A percentile compares a stretch with the other conserved stretches of the same genome.
These are phyloP conservation scores for Pyronema omphalodes DNA, from an alignment of 495 filamentous ascomycete genomes.

Conservation along the genomic window DNA sequence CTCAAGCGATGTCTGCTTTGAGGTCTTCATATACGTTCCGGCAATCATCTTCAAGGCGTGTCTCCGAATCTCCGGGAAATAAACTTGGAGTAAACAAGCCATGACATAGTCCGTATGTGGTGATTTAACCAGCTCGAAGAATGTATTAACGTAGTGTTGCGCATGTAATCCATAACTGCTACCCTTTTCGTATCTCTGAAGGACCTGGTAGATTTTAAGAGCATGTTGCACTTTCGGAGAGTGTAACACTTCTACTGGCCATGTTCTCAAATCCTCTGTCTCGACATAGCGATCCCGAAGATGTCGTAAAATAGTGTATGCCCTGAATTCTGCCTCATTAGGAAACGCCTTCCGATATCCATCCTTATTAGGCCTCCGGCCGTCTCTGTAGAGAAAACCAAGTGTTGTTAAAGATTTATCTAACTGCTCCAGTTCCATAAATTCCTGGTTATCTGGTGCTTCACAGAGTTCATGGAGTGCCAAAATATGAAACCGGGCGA, in stretches of 20 bases:
- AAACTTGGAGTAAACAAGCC: constrained; percentile 83
- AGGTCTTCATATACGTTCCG: constrained; percentile 38
- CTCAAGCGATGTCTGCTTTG: constrained; percentile 33
- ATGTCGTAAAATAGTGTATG: constrained; percentile 76
- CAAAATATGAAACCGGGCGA: constrained; percentile 78
- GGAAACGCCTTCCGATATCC: constrained; percentile 15
- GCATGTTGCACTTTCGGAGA: constrained; percentile 45
- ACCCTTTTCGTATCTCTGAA: background rate
- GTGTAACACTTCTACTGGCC: constrained; percentile 39
- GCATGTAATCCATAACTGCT: constrained; percentile 27
- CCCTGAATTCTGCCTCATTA: constrained; percentile 79
- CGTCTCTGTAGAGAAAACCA: constrained; percentile 70
- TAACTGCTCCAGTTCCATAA: constrained; percentile 86
- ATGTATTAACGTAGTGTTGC: constrained; percentile 46
- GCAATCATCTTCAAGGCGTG: constrained; percentile 54
- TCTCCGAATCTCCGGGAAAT: constrained; percentile 66
- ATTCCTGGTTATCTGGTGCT: constrained; percentile 52
- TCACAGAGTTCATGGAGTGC: constrained; percentile 67
- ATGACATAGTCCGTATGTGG: constrained; percentile 65
- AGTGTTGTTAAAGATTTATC: constrained; percentile 73
- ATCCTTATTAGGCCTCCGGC: constrained; percentile 9
- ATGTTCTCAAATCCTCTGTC: constrained; percentile 48
- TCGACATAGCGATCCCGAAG: constrained; percentile 57
- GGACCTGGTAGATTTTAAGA: constrained; percentile 42
- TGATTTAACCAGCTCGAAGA: constrained; percentile 57